Evolutionary conservation across 2,329 filamentous ascomycete species (phyloP), one percentile per base, ranked within the genome.

Genomic region (Plenodomus tracheiphilus): DNA sequence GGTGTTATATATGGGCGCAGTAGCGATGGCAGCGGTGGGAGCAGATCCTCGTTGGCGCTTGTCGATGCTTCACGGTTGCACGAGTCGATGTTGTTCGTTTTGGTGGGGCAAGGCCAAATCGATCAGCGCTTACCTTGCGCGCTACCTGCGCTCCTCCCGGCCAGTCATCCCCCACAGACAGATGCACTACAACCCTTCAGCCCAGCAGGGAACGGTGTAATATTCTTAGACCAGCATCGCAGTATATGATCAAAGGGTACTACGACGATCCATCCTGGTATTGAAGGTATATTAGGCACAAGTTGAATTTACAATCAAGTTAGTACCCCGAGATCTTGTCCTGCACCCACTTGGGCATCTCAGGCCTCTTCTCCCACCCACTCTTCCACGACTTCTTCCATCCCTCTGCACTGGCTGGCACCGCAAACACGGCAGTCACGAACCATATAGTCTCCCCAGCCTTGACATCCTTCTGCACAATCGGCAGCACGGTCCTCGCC

Each of bases 401-500:
- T 1, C 83, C 77, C 18, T 80, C 78, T 17, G 77, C 74, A 9
- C 78, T 79, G 6, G 77, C 75, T 0, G 87, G 87, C 70, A 88
- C 79, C 16, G 86, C 88, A 73, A 87, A 91, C 22, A 92, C 82
- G 3, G 81, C 88, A 10, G 84, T 85, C 3, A 87, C 79, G 65
- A 89, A 88, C 85, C 85, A 89, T 32, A 75, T 78, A 21, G 76
- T 79, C 59, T 82, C 75, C 0, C 82, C 85, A 38, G 77, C 75
- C 44, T 75, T 74, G 30, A 91, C 68, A 20, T 82, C 84, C 54
- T 81, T 78, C 64, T 85, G 82, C 62, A 92, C 71, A 22, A 85
- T 85, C 19, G 89, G 89, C 58, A 92, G 81, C 36, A 87, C 79
- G 3, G 86, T 90, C 49, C 88, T 76, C 49, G 85, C 84, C 73